Evolutionary conservation across 441 rosid genomes (phyloP).

Genomic region (Gossypium aridum): DNA sequence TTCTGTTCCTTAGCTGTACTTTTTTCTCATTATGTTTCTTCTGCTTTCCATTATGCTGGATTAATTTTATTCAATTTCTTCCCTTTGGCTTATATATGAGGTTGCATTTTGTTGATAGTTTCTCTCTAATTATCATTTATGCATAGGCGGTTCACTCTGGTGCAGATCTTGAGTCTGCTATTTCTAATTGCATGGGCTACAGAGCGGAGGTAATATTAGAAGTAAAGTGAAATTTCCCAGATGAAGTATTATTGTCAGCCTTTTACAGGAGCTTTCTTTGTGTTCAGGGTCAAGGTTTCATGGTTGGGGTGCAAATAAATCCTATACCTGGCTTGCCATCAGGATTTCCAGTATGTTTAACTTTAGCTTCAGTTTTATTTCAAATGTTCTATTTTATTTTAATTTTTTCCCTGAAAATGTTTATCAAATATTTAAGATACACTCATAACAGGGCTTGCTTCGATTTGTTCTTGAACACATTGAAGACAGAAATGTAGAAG

Average conservation of each 20-base stretch:
- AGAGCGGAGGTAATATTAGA: slow-evolving; percentile 51
- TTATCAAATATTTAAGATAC: slow-evolving; percentile 8
- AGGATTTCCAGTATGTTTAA: slow-evolving; percentile 69
- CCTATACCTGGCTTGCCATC: slow-evolving; percentile 88
- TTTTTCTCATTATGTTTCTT: not conserved
- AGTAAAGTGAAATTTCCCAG: slow-evolving; percentile 20
- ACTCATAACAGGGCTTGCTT: slow-evolving; percentile 64
- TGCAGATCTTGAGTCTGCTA: slow-evolving; percentile 97
- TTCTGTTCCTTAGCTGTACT: not conserved
- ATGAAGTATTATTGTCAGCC: slow-evolving; percentile 13
- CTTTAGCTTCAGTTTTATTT: slow-evolving; percentile 20
- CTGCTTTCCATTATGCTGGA: slow-evolving; percentile 2
- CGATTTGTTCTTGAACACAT: slow-evolving; percentile 71
- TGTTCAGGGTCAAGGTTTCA: slow-evolving; percentile 96
- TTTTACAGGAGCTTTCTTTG: slow-evolving; percentile 17
- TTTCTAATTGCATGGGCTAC: slow-evolving; percentile 96
- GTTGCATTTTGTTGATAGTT: slow-evolving; percentile 5
- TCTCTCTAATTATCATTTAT: slow-evolving; percentile 19
- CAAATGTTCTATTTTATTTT: slow-evolving; percentile 3
- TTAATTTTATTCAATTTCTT: slow-evolving; percentile 8
- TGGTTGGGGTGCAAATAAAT: slow-evolving; percentile 98
- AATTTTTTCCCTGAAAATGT: not conserved
- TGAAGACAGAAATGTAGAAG: slow-evolving; percentile 86
- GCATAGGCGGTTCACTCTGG: slow-evolving; percentile 98
- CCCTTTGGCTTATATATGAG: slow-evolving; percentile 1